Percentiles rank a stretch among this genome's conserved stretches.
Evolutionary conservation across 2,329 filamentous ascomycete genomes (phyloP).

Genomic region (Myotisia sp.): DNA sequence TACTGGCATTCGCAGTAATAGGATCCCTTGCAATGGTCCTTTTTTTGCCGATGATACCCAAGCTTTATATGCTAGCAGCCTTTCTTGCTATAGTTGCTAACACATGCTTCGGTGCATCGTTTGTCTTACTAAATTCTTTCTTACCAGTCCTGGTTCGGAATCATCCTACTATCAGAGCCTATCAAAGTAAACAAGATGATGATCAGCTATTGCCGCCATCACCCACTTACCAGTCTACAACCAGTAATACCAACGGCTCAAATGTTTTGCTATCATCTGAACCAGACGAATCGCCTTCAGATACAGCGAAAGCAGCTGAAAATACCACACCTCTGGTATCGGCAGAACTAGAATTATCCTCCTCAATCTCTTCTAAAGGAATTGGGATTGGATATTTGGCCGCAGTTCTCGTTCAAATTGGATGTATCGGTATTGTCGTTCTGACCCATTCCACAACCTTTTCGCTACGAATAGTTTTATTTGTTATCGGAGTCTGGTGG

Average conservation of each 20-base stretch:
- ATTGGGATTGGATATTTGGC: conserved; percentile 90
- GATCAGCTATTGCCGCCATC: no score
- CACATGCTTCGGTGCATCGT: conserved; percentile 86
- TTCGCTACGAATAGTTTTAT: conserved; percentile 73
- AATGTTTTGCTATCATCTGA: not conserved
- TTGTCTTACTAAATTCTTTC: conserved; percentile 91
- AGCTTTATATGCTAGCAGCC: conserved; percentile 65
- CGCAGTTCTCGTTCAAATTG: conserved; percentile 67
- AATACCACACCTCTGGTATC: conserved; percentile 27
- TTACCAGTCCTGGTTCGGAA: conserved; percentile 79
- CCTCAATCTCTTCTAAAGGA: conserved; percentile 78
- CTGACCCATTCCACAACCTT: conserved; percentile 63
- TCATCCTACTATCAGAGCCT: conserved; percentile 46
- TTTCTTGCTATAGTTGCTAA: conserved; percentile 81
- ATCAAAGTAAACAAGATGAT: conserved; percentile 7
- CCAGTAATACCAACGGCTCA: no score
- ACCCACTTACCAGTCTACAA: conserved; percentile 4
- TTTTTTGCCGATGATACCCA: conserved; percentile 64
- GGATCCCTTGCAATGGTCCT: conserved; percentile 76
- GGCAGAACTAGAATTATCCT: conserved; percentile 66
- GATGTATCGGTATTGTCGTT: conserved; percentile 64
- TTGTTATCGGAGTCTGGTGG: conserved; percentile 87
- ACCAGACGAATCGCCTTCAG: no score
- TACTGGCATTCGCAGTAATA: conserved; percentile 69
- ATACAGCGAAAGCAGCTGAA: conserved; percentile 5